Percentiles rank a stretch among this genome's conserved stretches.
These are phyloP conservation scores for Paulownia fortunei DNA, from an alignment of 257 asterid species.

Conservation along the genomic window DNA sequence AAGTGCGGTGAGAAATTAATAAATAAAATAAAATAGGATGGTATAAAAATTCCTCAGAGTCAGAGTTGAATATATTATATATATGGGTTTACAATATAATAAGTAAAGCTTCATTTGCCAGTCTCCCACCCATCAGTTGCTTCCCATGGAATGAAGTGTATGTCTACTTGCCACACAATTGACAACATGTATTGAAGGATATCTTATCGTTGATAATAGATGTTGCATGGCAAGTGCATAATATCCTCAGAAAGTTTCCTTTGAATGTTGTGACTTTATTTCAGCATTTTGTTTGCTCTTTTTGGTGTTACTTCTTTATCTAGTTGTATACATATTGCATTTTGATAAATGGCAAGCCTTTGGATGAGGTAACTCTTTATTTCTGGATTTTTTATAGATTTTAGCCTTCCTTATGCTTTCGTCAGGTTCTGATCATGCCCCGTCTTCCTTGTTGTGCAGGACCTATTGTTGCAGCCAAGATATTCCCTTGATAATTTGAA, in stretches of 20 bases:
- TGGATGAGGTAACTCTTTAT: neutral
- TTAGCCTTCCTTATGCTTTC: neutral
- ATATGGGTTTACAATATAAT: neutral
- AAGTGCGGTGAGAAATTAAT: neutral
- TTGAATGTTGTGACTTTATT: neutral
- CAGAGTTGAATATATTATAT: neutral
- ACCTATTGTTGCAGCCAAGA: conserved; percentile 29
- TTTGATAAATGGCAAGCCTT: conserved; percentile 1
- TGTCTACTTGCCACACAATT: neutral
- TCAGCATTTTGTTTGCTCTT: conserved; percentile 5
- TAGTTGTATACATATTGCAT: neutral
- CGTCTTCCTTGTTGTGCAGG: conserved; percentile 37
- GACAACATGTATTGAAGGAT: neutral
- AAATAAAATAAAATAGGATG: neutral
- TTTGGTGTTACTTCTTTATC: neutral
- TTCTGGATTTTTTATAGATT: conserved; percentile 4
- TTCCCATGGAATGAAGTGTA: neutral
- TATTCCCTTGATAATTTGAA: conserved; percentile 26
- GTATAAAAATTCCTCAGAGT: neutral
- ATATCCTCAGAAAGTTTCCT: neutral
- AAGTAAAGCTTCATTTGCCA: neutral
- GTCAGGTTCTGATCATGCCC: conserved; percentile 22
- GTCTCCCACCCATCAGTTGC: neutral
- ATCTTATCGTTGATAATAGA: neutral
- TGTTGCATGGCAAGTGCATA: neutral